These are phyloP conservation scores for Cornus florida DNA, from an alignment of 148 eudicot genomes.

Conservation along the genomic window DNA sequence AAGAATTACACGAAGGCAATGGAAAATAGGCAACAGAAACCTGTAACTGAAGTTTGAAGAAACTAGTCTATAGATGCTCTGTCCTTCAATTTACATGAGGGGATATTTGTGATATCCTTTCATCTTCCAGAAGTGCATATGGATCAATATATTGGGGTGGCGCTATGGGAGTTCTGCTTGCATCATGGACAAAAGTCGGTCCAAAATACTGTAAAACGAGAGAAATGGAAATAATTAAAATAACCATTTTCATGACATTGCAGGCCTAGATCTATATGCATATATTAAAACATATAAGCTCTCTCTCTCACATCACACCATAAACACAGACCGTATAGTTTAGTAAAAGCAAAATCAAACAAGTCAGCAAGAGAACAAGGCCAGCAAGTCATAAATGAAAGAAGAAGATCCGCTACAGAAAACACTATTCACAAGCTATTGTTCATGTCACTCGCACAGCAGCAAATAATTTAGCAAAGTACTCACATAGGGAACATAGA, in stretches of 20 bases:
- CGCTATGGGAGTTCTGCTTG: conserved; percentile 25
- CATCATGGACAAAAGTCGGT: conserved; percentile 72
- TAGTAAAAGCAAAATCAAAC: not conserved
- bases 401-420: not conserved
- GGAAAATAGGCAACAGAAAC: conserved; percentile 4
- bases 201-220: conserved; percentile 72
- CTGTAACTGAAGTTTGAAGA: conserved; percentile 6
- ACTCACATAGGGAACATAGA: not conserved
- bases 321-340: not conserved
- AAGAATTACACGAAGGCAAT: not conserved
- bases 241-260: not conserved
- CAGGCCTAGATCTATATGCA: not conserved
- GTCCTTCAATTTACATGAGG: conserved; percentile 29
- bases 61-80: not conserved
- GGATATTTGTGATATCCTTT: conserved; percentile 53
- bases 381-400: not conserved
- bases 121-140: conserved; percentile 78
- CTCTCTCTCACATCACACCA: no score
- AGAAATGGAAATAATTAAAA: not conserved
- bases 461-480: conserved; percentile 1
- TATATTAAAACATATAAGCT: no score
- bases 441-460: not conserved
- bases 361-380: not conserved
- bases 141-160: conserved; percentile 81
- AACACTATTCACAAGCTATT: not conserved